A percentile compares a stretch with the other conserved stretches of the same genome.
phyloP scores from a whole-genome alignment of 192 early-diverging fungal genomes.

The Backusella tuberculispora region DNA sequence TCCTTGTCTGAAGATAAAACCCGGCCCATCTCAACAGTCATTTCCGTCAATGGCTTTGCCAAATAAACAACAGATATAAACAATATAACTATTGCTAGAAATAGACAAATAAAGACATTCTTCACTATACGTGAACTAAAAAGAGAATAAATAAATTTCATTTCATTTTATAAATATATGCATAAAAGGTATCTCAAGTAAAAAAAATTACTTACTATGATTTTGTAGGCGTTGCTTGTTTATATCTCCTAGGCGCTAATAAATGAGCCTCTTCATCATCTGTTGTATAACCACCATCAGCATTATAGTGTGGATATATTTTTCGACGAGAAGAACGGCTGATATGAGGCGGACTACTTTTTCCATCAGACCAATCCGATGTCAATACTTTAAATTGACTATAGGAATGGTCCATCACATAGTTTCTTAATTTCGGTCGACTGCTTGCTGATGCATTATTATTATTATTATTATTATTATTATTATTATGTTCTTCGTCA shows the following conservation, averaged over 20 bases:
- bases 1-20: conserved; percentile 70
- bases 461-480: too few relatives aligned
- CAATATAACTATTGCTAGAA: background rate
- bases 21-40: conserved; percentile 49
- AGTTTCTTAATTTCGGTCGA: conserved; percentile 28
- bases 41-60: conserved; percentile 25
- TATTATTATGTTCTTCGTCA: conserved; percentile 1
- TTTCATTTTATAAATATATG: background rate
- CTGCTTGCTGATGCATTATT: background rate
- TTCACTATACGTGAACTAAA: conserved; percentile 16
- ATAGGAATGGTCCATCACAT: conserved; percentile 31
- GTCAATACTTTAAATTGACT: background rate
- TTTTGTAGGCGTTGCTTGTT: background rate
- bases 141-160: background rate
- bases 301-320: background rate
- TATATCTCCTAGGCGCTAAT: conserved; percentile 4
- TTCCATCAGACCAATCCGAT: background rate
- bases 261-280: conserved; percentile 36
- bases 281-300: conserved; percentile 34
- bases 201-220: background rate
- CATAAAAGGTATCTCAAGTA: background rate
- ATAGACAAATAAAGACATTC: conserved; percentile 2
- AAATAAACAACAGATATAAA: conserved; percentile 17
- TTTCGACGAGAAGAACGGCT: conserved; percentile 12
- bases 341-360: background rate